Base-by-base conservation (phyloP, 169 alveolate genomes). In the Miamiensis avidus region DNA sequence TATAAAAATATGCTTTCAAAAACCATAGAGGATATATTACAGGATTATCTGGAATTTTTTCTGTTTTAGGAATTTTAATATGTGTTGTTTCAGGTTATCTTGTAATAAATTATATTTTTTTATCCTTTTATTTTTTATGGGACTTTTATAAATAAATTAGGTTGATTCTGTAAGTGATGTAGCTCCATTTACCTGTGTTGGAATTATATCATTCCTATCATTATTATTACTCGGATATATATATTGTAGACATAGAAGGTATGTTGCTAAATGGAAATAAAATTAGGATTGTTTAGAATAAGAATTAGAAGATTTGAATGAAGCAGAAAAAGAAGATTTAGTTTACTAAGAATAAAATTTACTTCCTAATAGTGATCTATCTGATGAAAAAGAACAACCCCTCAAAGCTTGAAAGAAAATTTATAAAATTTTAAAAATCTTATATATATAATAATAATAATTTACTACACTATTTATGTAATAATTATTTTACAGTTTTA, bases 11-110 rank as follows among this genome's bases (percentile, higher is more conserved):
- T 77, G 85, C 90, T 49, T 81, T 81, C 16, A 29, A 76, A n/a
- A 78, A 86, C 31, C 73, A 81, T 73, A 86, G 90, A 86, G 90
- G 90, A 29, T 85, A 86, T 64, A 86, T 86, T 32, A 81, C 86
- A 15, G 90, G 90, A n/a, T 81, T 86, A 34, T 86, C 90, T 31
- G 81, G 84, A 31, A 78, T 86, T 26, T 76, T 86, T 86, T 74
- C 87, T 74, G 90, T 86, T 1, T 65, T 86, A 26, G 90, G 90
- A 0, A 86, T 86, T 26, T 81, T 86, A 34, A 65, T 86, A 27
- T 86, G 90, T 76, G 65, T 86, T 16, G 76, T 86, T 64, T 31
- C 81, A 4, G 90, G 90, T 0, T 49, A 49, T 49, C 69, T 49
- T 4, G 69, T 49, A 49, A 49, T 11, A 11, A 49, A 49, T 11